Percentiles rank a stretch among this genome's conserved stretches.
Conservation (phyloP, 169 alveolate genomes). For the Plasmodium gonderi region DNA sequence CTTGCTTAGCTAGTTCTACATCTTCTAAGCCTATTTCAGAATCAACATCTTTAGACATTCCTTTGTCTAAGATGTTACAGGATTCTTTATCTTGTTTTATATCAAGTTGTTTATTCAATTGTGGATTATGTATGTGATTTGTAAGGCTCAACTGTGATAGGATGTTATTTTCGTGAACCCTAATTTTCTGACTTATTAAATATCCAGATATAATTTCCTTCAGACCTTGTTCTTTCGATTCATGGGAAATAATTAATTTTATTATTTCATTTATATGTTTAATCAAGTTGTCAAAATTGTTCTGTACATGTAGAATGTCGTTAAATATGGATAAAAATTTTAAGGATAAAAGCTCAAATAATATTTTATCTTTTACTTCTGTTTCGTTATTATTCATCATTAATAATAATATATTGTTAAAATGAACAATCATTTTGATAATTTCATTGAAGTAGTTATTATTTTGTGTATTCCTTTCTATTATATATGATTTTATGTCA, state of each 20-base stretch:
- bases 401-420: conserved; percentile 55
- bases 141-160: conserved; percentile 25
- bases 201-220: conserved; percentile 23
- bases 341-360: conserved; percentile 30
- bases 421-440: conserved; percentile 59
- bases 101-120: too few relatives aligned
- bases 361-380: conserved; percentile 30
- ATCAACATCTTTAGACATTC: too few relatives aligned
- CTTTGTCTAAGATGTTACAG: too few relatives aligned
- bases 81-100: too few relatives aligned
- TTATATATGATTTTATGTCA: conserved; percentile 32
- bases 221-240: conserved; percentile 12
- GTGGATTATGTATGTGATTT: background rate
- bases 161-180: conserved; percentile 23
- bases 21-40: too few relatives aligned
- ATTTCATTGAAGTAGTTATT: conserved; percentile 60
- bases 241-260: conserved; percentile 20
- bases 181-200: conserved; percentile 15
- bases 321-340: conserved; percentile 58
- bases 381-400: conserved; percentile 12
- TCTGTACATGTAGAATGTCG: conserved; percentile 4
- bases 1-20: too few relatives aligned
- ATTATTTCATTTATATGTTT: conserved; percentile 54
- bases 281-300: conserved; percentile 34
- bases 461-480: conserved; percentile 49